Base-by-base conservation (phyloP, 805 yeast species). In the Babjeviella inositovora region DNA sequence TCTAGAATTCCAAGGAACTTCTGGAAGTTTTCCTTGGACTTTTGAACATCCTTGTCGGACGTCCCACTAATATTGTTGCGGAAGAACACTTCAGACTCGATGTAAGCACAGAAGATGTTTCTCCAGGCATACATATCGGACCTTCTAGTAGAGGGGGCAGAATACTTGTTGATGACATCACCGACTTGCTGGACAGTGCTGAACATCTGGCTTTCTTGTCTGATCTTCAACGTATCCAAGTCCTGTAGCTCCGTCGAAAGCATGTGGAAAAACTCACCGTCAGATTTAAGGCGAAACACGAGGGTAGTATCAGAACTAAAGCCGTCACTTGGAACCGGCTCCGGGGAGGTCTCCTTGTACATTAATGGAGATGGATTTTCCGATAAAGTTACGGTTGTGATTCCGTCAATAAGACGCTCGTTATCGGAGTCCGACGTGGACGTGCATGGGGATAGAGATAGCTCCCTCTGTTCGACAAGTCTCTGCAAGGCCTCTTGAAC, bases 101-200 rank as follows among this genome's bases (percentile, higher is more conserved):
- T 54, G 33, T 74, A 76, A 11, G 62, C 42, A 34, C 58, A 63
- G 45, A 76, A 75, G 7, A 76, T 54, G 34, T 70, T 68, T 28
- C 87, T 50, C 87, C 87, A 77, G 6, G 55, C 52, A 34, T 70
- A 70, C 44, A 75, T 47, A 37, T 76, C 87, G 1, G 57, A 46
- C 18, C 49, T 53, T 25, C 52, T 56, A 20, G 41, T 41, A 17
- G 47, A 45, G 0, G 72, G 67, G 8, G 47, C 36, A 0, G 62
- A 39, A 10, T 54, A 42, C 5, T 45, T 37, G 3, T 57, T 44
- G 4, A 70, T 47, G 5, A 40, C 31, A 8, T 41, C 33, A 3
- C 65, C 55, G 7, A 71, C 43, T 1, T 31, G 30, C 21, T 57
- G 53, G 11, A 71, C 66, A 18, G 57, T 50, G 1, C 24, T 25